Conservation (phyloP, 208 protist genomes). For the Herpetomonas tarakana region DNA sequence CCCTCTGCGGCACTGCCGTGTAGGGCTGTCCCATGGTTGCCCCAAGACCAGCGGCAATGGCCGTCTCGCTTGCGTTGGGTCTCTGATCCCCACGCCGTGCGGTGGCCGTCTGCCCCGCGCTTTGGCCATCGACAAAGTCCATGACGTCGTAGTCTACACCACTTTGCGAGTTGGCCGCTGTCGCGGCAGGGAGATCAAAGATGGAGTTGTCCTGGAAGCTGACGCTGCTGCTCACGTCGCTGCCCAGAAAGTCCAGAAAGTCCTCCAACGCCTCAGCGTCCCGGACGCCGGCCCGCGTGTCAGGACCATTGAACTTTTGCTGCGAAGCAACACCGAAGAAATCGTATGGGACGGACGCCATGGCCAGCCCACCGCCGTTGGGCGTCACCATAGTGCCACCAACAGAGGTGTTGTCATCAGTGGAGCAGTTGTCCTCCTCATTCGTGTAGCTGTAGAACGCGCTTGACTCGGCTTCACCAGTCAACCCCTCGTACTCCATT, state of each 20-base stretch:
- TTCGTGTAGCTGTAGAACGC: not conserved
- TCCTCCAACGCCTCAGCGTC: slow-evolving; percentile 1
- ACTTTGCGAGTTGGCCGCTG: not conserved
- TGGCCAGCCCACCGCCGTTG: not conserved
- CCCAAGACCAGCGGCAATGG: not conserved
- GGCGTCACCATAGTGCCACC: not conserved
- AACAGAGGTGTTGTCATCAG: not conserved
- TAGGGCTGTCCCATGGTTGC: not conserved
- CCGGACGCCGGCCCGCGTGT: too few species aligned
- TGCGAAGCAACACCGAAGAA: not conserved
- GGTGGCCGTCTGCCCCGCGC: too few species aligned
- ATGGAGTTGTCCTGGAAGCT: slow-evolving; percentile 8
- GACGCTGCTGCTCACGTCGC: not conserved
- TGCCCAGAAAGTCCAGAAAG: not conserved
- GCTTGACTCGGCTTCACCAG: not conserved
- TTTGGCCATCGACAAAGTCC: not conserved
- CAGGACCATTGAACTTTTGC: not conserved
- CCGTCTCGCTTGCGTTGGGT: not conserved
- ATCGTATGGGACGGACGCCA: not conserved
- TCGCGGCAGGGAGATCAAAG: not conserved
- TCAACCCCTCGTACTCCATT: too few species aligned
- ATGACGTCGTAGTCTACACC: not conserved
- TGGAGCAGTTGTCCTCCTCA: not conserved
- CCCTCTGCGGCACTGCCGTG: not conserved
- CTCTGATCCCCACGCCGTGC: too few species aligned